Evolutionary conservation across 2,329 filamentous ascomycete species (phyloP).

Genomic region (Metarhizium album): DNA sequence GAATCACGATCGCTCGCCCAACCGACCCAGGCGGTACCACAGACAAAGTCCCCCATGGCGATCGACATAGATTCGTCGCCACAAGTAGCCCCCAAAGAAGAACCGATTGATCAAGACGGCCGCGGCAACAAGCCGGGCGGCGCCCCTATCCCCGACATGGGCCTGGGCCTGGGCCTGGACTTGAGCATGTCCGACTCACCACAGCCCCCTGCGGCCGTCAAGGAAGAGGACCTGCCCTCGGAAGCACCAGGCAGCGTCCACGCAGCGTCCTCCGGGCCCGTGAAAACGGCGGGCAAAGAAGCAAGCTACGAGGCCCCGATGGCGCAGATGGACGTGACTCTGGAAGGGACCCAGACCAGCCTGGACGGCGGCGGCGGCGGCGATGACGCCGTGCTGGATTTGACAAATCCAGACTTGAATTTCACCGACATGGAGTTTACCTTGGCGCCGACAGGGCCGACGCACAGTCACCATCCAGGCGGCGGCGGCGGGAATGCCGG

Average conservation of each 20-base stretch:
- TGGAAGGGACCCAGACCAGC: conserved; percentile 13
- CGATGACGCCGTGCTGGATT: conserved; percentile 8
- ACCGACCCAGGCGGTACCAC: conserved; percentile 22
- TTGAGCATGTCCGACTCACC: conserved; percentile 21
- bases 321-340: conserved; percentile 17
- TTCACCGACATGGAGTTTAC: conserved; percentile 50
- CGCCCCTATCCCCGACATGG: conserved; percentile 48
- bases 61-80: conserved; percentile 28
- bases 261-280: background rate
- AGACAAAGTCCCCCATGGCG: conserved; percentile 24
- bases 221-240: conserved; percentile 12
- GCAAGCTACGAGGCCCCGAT: conserved; percentile 17
- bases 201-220: conserved; percentile 11
- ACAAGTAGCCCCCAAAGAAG: conserved; percentile 15
- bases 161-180: conserved; percentile 43
- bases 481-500: background rate
- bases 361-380: conserved; percentile 10
- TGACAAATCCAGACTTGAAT: conserved; percentile 29
- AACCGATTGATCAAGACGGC: conserved; percentile 24
- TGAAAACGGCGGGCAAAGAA: conserved; percentile 17
- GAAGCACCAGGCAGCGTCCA: background rate
- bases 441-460: conserved; percentile 36
- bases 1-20: conserved; percentile 5
- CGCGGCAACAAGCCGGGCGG: conserved; percentile 25
- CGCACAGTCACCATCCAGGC: conserved; percentile 20